Percentiles rank a stretch among this genome's conserved stretches.
phyloP scores from a whole-genome alignment of 176 grass and related monocot species.

The Rhipidocladum racemiflorum region DNA sequence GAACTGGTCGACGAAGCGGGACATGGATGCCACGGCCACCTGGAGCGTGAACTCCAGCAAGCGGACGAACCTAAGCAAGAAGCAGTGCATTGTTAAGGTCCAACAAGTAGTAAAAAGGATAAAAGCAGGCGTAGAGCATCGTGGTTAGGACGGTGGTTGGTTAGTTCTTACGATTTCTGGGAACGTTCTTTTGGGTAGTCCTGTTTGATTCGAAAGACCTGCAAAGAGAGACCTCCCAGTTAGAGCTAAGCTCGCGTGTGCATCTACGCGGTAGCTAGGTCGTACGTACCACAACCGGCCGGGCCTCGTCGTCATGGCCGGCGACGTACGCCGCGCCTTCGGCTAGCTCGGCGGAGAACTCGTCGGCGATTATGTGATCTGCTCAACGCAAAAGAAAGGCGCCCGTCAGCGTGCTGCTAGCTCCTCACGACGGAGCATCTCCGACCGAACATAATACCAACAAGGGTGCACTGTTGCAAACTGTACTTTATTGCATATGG shows the following conservation, averaged over 20 bases:
- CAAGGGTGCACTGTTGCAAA: conserved; percentile 35
- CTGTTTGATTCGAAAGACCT: conserved; percentile 95
- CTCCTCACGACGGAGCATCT: neutral
- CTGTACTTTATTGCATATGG: conserved; percentile 17
- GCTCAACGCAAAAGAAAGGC: conserved; percentile 2
- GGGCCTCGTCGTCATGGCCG: conserved; percentile 86
- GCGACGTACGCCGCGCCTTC: conserved; percentile 89
- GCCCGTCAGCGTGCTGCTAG: neutral
- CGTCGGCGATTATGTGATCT: conserved; percentile 95
- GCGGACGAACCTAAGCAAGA: conserved; percentile 64
- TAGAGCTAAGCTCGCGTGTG: neutral
- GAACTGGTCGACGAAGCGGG: conserved; percentile 90
- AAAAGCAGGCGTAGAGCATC: neutral
- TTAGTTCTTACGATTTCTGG: conserved; percentile 78
- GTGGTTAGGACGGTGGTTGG: neutral
- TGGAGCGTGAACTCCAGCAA: conserved; percentile 94
- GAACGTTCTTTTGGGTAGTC: conserved; percentile 86
- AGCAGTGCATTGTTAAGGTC: neutral
- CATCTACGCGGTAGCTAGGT: neutral
- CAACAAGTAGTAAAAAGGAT: neutral
- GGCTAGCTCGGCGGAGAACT: conserved; percentile 84
- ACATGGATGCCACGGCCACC: conserved; percentile 87
- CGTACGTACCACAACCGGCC: conserved; percentile 84
- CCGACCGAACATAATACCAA: conserved; percentile 21
- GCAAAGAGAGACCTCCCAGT: neutral